Conservation (phyloP, 2,329 filamentous ascomycete genomes). For the Aspergillus sp. region DNA sequence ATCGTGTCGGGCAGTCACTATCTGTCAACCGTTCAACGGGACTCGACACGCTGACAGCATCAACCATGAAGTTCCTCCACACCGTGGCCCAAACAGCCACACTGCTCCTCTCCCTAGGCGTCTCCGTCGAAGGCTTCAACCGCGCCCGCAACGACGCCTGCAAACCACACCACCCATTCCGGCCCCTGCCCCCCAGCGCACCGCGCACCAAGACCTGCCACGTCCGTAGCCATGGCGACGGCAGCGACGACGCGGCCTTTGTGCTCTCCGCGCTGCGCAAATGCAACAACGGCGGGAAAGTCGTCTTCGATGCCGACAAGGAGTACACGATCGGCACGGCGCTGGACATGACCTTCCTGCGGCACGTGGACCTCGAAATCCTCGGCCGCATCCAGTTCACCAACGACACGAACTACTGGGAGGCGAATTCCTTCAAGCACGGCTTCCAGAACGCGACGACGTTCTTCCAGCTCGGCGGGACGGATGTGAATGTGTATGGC, state of each 20-base stretch:
- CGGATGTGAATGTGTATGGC: conserved; percentile 66
- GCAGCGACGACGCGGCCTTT: conserved; percentile 48
- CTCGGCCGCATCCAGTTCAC: conserved; percentile 62
- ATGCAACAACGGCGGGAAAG: conserved; percentile 63
- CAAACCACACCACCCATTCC: conserved; percentile 28
- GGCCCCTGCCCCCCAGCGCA: conserved; percentile 25
- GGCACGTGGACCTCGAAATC: conserved; percentile 62
- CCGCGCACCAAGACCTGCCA: conserved; percentile 27
- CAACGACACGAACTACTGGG: conserved; percentile 68
- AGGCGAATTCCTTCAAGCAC: conserved; percentile 61
- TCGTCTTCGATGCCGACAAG: conserved; percentile 55
- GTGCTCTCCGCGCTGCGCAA: conserved; percentile 55
- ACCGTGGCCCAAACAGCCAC: conserved; percentile 19
- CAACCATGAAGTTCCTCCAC: conserved; percentile 24
- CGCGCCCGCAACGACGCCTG: conserved; percentile 23
- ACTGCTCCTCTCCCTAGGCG: conserved; percentile 21
- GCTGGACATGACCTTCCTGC: conserved; percentile 63
- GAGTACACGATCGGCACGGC: conserved; percentile 63
- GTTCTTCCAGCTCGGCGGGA: conserved; percentile 66
- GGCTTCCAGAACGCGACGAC: conserved; percentile 65
- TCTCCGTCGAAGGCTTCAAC: conserved; percentile 15
- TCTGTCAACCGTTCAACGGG: too few relatives aligned
- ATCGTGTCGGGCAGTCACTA: too few relatives aligned
- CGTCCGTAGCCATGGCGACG: conserved; percentile 26
- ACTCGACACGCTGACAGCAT: neutral